Conservation (phyloP, 2,329 filamentous ascomycete species). For the Akanthomyces muscarius region DNA sequence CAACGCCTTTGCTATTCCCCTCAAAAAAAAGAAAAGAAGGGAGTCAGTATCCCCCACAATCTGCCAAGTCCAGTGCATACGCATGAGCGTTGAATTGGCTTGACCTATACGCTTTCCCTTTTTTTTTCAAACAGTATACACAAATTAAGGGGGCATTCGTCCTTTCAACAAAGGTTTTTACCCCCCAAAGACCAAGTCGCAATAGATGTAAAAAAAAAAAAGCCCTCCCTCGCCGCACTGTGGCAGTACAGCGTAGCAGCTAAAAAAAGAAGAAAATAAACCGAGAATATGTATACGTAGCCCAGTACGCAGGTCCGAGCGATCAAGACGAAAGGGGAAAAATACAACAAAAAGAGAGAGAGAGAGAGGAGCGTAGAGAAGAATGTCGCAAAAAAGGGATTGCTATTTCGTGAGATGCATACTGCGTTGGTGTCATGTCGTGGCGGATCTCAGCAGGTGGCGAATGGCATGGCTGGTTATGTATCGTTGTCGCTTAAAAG, state of each 20-base stretch:
- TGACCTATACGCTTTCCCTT: neutral
- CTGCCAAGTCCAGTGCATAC: neutral
- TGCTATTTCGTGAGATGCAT: slow-evolving; percentile 13
- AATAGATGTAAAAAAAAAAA: neutral
- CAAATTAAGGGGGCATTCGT: neutral
- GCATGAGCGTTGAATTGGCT: neutral
- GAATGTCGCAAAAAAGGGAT: neutral
- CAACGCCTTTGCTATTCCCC: slow-evolving; percentile 17
- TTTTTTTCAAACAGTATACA: slow-evolving; percentile 11
- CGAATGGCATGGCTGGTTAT: neutral
- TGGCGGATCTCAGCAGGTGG: slow-evolving; percentile 3
- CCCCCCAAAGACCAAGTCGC: neutral
- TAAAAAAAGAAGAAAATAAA: neutral
- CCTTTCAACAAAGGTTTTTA: neutral
- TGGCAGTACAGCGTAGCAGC: neutral
- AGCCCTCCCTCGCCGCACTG: neutral
- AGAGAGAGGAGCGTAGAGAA: neutral
- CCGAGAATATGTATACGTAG: slow-evolving; percentile 14
- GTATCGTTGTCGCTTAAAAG: slow-evolving; percentile 36
- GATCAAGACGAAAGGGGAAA: neutral
- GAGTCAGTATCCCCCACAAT: no score
- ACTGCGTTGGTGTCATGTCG: neutral
- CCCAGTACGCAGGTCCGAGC: slow-evolving; percentile 6
- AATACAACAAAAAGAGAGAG: neutral
- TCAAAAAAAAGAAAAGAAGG: neutral